Conservation (phyloP, 2,329 filamentous ascomycete species). For the Chrysosporium queenslandicum region DNA sequence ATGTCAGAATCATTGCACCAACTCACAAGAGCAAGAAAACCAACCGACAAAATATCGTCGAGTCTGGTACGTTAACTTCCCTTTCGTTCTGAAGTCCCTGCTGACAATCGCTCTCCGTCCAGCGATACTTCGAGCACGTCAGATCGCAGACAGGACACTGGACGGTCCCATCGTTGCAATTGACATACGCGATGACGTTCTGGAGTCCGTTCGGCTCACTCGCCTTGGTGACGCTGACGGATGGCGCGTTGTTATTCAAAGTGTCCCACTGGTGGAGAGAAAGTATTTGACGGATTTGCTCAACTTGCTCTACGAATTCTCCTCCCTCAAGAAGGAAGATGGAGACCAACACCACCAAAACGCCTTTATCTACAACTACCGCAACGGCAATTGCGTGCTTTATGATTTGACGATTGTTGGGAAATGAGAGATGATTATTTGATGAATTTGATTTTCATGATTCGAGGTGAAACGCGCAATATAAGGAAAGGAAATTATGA, state of each 20-base stretch:
- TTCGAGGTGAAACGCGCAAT: background rate
- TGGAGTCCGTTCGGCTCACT: slow-evolving; percentile 66
- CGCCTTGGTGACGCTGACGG: slow-evolving; percentile 68
- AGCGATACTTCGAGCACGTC: slow-evolving; percentile 47
- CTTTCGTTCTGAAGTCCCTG: background rate
- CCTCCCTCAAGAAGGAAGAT: slow-evolving; percentile 36
- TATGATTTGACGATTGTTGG: slow-evolving; percentile 60
- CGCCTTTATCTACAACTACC: slow-evolving; percentile 85
- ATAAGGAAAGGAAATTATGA: background rate
- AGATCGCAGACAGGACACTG: slow-evolving; percentile 59
- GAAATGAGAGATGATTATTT: slow-evolving; percentile 19
- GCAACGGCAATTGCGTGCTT: slow-evolving; percentile 72
- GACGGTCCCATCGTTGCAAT: slow-evolving; percentile 76
- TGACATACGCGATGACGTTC: slow-evolving; percentile 73
- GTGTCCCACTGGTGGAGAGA: slow-evolving; percentile 63
- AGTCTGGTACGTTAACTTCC: slow-evolving; percentile 59
- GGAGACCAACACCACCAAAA: slow-evolving; percentile 52
- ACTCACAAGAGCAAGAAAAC: slow-evolving; percentile 83
- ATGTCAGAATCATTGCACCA: slow-evolving; percentile 74
- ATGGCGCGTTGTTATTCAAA: slow-evolving; percentile 74
- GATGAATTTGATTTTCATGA: slow-evolving; percentile 8
- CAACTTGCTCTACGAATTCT: slow-evolving; percentile 58
- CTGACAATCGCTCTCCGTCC: slow-evolving; percentile 15
- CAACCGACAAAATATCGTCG: slow-evolving; percentile 76
- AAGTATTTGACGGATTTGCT: slow-evolving; percentile 77